Evolutionary conservation across 2,329 filamentous ascomycete genomes (phyloP), one percentile per base, ranked within the genome.

Genomic region (Sporothrix schenckii): DNA sequence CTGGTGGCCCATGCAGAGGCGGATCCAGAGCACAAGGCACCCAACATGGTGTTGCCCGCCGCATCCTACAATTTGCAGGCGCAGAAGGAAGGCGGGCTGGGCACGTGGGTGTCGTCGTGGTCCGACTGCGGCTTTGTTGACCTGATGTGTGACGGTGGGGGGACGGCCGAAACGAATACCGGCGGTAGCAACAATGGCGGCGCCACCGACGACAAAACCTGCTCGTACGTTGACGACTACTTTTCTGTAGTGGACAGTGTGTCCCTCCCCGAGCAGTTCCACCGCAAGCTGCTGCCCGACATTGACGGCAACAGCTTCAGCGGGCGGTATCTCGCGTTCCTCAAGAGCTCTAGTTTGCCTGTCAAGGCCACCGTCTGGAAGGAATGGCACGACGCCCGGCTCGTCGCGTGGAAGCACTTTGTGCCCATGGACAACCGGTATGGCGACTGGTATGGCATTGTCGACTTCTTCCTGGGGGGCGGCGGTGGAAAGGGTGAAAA

Each of bases 321-420:
- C 34, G 90, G 89, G 0, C 86, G 90, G 6, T 92, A 89, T 76
- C 84, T 89, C 4, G 87, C 86, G 0, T 93, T 94, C 77, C 81
- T 94, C 30, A 83, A 86, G 47, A 91, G 88, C 41, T 91, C 87
- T 2, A 89, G 87, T 19, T 78, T 94, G 10, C 90, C 90, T 0
- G 87, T 95, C 80, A 95, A 94, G 80, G 87, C 89, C 6, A 93
- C 92, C 0, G 82, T 94, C 27, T 95, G 89, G 80, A 85, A 87
- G 24, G 92, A 95, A 78, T 95, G 92, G 92, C 92, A 94, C 76
- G 91, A 94, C 77, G 86, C 85, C 58, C 84, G 92, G 2, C 82
- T 94, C 1, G 82, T 92, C 2, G 85, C 91, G 0, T 95, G 92
- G 92, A 88, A 88, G 75, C 92, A 95, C 79, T 94, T 92, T 75